Conservation (phyloP, 2,329 filamentous ascomycete genomes). For the Conoideocrella luteorostrata region DNA sequence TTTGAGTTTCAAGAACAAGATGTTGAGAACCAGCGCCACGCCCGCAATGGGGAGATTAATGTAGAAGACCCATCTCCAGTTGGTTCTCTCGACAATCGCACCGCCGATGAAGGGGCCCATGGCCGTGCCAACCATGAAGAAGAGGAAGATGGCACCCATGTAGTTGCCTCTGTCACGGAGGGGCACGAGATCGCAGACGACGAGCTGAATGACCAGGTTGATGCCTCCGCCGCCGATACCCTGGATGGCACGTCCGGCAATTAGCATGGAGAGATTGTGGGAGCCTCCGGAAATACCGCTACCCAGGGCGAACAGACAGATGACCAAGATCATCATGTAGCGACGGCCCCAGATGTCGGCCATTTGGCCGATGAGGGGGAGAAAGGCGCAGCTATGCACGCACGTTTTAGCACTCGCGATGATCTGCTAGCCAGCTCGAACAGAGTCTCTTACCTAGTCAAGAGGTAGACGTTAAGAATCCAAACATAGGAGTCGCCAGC, state of each 20-base stretch:
- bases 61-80: constrained; percentile 42
- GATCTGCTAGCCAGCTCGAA: no score
- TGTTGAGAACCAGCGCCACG: constrained; percentile 21
- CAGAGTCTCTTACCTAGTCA: no score
- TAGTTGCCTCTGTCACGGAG: constrained; percentile 40
- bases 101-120: constrained; percentile 28
- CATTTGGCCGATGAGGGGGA: no score
- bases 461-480: no score
- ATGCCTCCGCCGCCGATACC: constrained; percentile 28
- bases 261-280: constrained; percentile 32
- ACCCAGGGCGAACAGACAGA: constrained; percentile 48
- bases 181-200: constrained; percentile 40
- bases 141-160: constrained; percentile 25
- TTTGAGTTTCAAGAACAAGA: constrained; percentile 33
- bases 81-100: constrained; percentile 18
- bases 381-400: no score
- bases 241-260: constrained; percentile 36
- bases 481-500: no score
- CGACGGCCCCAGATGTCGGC: no score
- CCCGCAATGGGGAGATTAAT: constrained; percentile 36
- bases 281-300: constrained; percentile 41
- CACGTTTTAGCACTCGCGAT: no score
- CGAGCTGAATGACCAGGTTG: constrained; percentile 25
- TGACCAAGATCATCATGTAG: no score
- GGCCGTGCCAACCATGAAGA: constrained; percentile 27